A percentile compares a stretch with the other conserved stretches of the same genome.
Conservation (phyloP, 164 flowering plant species). For the Kingdonia uniflora region DNA sequence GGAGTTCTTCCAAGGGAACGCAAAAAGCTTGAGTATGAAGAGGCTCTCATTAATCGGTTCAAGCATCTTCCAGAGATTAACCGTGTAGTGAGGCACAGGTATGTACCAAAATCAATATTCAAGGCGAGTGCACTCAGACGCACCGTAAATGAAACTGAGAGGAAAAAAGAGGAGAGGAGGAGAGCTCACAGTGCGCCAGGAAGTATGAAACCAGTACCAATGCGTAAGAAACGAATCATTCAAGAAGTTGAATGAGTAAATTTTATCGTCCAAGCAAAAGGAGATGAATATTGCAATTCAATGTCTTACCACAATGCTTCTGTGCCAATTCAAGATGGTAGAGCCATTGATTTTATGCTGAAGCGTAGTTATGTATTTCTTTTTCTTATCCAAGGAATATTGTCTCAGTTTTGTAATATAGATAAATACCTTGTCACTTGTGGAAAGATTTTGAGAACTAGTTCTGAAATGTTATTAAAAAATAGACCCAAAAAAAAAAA, state of each 20-base stretch:
- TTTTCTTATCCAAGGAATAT: no score
- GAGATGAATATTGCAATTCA: no score
- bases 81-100: conserved; percentile 86
- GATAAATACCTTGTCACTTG: no score
- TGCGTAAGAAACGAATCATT: conserved; percentile 59
- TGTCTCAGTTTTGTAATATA: no score
- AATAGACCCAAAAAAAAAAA: no score
- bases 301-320: no score
- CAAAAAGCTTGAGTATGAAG: conserved; percentile 63
- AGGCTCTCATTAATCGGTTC: conserved; percentile 78
- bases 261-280: no score
- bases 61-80: conserved; percentile 84
- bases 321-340: no score
- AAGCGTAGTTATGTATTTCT: no score
- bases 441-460: no score
- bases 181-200: conserved; percentile 89
- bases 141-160: conserved; percentile 42
- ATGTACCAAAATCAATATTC: conserved; percentile 74
- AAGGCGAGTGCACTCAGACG: conserved; percentile 49
- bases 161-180: conserved; percentile 60
- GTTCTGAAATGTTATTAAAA: no score
- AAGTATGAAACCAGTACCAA: conserved; percentile 27
- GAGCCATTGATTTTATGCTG: no score
- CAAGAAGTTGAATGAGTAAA: conserved; percentile 42
- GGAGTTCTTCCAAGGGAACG: conserved; percentile 95